phyloP scores from a whole-genome alignment of 163 green algal species.

The Scenedesmus sp. region DNA sequence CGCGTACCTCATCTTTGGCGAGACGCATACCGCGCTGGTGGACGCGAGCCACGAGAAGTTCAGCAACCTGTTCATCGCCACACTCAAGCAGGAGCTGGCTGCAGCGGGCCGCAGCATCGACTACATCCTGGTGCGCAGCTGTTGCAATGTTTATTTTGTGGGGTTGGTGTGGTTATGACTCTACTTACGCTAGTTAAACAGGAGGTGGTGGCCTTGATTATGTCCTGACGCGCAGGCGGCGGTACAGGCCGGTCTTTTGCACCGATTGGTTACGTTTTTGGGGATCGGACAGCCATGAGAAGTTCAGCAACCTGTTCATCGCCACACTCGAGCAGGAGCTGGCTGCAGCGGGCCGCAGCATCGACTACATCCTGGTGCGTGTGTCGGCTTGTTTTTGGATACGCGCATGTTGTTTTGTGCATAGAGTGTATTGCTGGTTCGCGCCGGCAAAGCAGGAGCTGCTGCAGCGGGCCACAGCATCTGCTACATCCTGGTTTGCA shows the following conservation, averaged over 20 bases:
- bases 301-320: slow-evolving; percentile 95
- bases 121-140: slow-evolving; percentile 73
- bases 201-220: too few species aligned
- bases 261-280: too few species aligned
- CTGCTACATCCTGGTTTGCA: neutral
- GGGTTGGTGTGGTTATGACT: neutral
- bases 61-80: slow-evolving; percentile 84
- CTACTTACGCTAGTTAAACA: neutral
- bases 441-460: too few species aligned
- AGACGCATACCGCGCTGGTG: slow-evolving; percentile 92
- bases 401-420: too few species aligned
- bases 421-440: too few species aligned
- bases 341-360: slow-evolving; percentile 55
- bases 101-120: slow-evolving; percentile 71
- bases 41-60: slow-evolving; percentile 98
- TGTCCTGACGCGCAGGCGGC: too few species aligned
- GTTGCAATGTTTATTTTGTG: neutral
- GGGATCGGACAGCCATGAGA: slow-evolving; percentile 85
- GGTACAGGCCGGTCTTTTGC: too few species aligned
- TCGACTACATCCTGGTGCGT: slow-evolving; percentile 82
- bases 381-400: too few species aligned
- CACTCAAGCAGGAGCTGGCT: slow-evolving; percentile 79
- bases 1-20: slow-evolving; percentile 95
- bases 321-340: slow-evolving; percentile 79
- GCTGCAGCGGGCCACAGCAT: neutral